Conservation (phyloP, 805 yeast species). For the Candida arabinofermentans region DNA sequence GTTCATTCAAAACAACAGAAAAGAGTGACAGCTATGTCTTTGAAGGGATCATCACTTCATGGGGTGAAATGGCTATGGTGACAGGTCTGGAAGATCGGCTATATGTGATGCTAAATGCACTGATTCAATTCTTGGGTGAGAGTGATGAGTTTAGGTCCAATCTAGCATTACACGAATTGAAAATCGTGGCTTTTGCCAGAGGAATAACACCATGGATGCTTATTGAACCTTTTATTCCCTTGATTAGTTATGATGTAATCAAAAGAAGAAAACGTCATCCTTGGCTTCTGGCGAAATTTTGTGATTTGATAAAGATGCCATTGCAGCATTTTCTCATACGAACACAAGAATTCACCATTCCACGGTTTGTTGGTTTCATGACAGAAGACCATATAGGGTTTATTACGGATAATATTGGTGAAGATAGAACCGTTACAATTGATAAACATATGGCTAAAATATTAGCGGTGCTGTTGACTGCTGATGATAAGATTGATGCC, state of each 20-base stretch:
- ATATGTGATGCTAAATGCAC: slow-evolving; percentile 58
- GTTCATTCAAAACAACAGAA: slow-evolving; percentile 37
- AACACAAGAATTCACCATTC: slow-evolving; percentile 71
- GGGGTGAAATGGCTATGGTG: slow-evolving; percentile 62
- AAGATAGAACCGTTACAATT: slow-evolving; percentile 44
- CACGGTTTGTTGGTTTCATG: slow-evolving; percentile 65
- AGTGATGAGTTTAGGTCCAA: slow-evolving; percentile 61
- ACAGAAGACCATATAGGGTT: slow-evolving; percentile 59
- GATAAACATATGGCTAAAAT: slow-evolving; percentile 47
- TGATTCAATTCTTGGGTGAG: slow-evolving; percentile 65
- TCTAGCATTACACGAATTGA: slow-evolving; percentile 62
- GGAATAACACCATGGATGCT: slow-evolving; percentile 72
- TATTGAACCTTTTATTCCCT: slow-evolving; percentile 73
- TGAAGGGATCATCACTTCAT: slow-evolving; percentile 55
- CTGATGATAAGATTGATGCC: slow-evolving; percentile 45
- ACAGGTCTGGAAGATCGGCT: slow-evolving; percentile 60
- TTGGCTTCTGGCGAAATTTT: slow-evolving; percentile 51
- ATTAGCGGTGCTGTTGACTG: slow-evolving; percentile 54
- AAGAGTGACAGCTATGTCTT: slow-evolving; percentile 36
- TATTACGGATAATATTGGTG: slow-evolving; percentile 51
- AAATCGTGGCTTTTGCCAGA: slow-evolving; percentile 52
- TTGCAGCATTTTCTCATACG: slow-evolving; percentile 58
- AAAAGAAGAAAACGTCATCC: slow-evolving; percentile 47
- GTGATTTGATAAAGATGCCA: slow-evolving; percentile 63
- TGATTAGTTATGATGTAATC: slow-evolving; percentile 61